These are phyloP conservation scores for Zelonia costaricensis DNA, from an alignment of 208 protist genomes.

Conservation along the genomic window DNA sequence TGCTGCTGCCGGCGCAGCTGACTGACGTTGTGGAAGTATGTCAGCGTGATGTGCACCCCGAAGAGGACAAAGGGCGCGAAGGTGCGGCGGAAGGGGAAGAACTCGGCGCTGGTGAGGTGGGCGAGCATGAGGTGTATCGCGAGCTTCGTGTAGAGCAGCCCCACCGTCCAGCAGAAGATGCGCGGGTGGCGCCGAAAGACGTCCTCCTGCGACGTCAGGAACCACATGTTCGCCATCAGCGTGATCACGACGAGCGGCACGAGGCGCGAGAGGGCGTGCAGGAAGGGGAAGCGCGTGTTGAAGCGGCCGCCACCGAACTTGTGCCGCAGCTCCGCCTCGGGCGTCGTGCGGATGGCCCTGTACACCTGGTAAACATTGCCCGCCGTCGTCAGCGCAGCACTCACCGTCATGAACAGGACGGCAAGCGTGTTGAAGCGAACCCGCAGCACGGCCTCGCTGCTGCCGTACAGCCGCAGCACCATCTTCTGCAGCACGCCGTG, in stretches of 20 bases:
- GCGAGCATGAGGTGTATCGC: conserved; percentile 84
- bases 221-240: conserved; percentile 59
- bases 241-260: conserved; percentile 56
- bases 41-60: conserved; percentile 50
- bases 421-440: conserved; percentile 76
- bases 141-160: conserved; percentile 80
- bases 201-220: conserved; percentile 58
- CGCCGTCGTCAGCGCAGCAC: conserved; percentile 39
- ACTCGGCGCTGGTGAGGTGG: conserved; percentile 57
- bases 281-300: conserved; percentile 36
- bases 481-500: conserved; percentile 51
- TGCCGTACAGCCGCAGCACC: conserved; percentile 60
- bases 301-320: conserved; percentile 13
- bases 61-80: conserved; percentile 70
- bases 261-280: conserved; percentile 64
- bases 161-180: conserved; percentile 83
- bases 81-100: conserved; percentile 64
- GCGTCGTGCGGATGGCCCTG: conserved; percentile 34
- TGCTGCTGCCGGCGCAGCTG: conserved; percentile 22
- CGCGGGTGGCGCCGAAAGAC: conserved; percentile 80
- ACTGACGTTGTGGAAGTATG: conserved; percentile 45
- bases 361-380: conserved; percentile 76
- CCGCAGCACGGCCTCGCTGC: conserved; percentile 29
- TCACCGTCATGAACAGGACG: conserved; percentile 40
- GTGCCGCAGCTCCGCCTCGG: conserved; percentile 1